Evolutionary conservation across 2,329 filamentous ascomycete species (phyloP).

Genomic region (Colletotrichum truncatum): DNA sequence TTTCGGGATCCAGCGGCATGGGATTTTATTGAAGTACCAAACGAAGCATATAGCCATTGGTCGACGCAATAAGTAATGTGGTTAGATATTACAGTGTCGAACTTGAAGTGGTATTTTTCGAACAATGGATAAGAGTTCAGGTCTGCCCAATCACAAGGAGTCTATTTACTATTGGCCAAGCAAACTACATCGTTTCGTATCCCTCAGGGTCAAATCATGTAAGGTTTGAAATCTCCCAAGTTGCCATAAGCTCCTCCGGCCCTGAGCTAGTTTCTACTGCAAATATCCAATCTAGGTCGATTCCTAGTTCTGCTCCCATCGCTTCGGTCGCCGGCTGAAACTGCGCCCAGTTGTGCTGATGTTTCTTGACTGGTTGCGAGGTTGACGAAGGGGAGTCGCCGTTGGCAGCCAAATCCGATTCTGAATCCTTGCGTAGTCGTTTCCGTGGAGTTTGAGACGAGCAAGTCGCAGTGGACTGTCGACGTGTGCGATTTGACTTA

Average conservation of each 20-base stretch:
- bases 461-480: neutral
- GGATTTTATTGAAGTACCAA: neutral
- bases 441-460: neutral
- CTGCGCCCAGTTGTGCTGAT: neutral
- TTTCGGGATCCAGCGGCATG: conserved; percentile 9
- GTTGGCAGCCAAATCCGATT: neutral
- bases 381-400: neutral
- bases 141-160: too few species aligned
- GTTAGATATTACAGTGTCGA: neutral
- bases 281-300: conserved; percentile 1
- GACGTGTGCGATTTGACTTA: neutral
- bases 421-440: neutral
- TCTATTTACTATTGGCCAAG: too few species aligned
- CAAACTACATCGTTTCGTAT: too few species aligned
- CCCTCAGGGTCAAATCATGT: neutral
- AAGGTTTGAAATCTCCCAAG: neutral
- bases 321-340: neutral
- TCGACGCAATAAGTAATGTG: neutral
- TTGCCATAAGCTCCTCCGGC: neutral
- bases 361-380: neutral
- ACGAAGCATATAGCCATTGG: neutral
- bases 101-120: neutral
- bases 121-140: too few species aligned
- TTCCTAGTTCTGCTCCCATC: neutral
- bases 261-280: neutral